Percentiles rank a stretch among this genome's conserved stretches.
Evolutionary conservation across 106 monocot species (phyloP).

Genomic region (Gastrodia elata): DNA sequence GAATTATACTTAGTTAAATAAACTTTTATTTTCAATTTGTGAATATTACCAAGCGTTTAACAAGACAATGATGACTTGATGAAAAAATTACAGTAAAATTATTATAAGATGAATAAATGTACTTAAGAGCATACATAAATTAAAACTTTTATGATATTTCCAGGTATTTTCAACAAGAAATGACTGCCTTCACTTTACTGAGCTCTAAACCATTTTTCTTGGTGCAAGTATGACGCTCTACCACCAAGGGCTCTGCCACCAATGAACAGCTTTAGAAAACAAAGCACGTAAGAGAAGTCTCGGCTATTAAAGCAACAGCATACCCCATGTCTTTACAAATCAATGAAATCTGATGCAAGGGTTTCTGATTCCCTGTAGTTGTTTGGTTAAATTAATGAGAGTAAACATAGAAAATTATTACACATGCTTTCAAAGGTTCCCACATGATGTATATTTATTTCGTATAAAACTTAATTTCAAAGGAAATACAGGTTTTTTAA

Average conservation of each 20-base stretch:
- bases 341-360: background rate
- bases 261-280: background rate
- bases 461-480: background rate
- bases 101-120: background rate
- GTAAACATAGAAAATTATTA: background rate
- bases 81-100: no score
- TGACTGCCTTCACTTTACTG: background rate
- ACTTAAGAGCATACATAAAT: background rate
- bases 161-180: background rate
- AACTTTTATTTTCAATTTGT: background rate
- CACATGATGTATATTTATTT: no score
- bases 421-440: no score
- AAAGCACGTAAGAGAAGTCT: background rate
- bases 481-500: background rate
- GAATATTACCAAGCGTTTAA: background rate
- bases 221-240: background rate
- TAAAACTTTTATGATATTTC: background rate
- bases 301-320: background rate
- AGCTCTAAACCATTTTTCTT: background rate
- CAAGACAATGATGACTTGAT: background rate
- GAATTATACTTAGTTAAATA: background rate
- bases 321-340: background rate
- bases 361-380: background rate
- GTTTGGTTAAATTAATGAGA: background rate
- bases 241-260: background rate